These are phyloP conservation scores for Hypericum perforatum DNA, from an alignment of 345 rosid species.

Conservation along the genomic window DNA sequence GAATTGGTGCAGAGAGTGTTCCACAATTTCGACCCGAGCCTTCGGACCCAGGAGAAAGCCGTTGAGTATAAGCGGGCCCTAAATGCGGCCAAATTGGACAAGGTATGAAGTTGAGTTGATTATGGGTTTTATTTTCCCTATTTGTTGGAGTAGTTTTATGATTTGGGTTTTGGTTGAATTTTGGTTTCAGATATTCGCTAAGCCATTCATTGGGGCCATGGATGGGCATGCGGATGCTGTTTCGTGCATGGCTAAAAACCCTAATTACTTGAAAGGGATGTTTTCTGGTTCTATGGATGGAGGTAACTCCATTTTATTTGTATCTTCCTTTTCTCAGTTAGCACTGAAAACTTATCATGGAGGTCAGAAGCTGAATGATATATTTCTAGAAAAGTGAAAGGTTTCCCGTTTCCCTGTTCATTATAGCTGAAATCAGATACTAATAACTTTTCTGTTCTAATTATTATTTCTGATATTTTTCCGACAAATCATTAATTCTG, in stretches of 20 bases:
- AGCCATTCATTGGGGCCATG: conserved; percentile 93
- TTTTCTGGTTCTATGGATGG: conserved; percentile 98
- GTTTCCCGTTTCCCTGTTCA: too few species aligned
- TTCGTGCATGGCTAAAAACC: conserved; percentile 94
- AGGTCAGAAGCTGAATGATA: too few species aligned
- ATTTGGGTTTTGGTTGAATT: background rate
- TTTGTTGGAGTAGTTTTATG: background rate
- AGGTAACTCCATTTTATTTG: conserved; percentile 30
- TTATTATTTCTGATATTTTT: background rate
- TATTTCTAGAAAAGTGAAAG: background rate
- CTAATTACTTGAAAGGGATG: conserved; percentile 67
- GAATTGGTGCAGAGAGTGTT: conserved; percentile 54
- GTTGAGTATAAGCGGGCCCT: conserved; percentile 80
- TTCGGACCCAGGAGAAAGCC: conserved; percentile 79
- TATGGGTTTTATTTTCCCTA: background rate
- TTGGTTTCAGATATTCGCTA: conserved; percentile 62
- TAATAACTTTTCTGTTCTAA: background rate
- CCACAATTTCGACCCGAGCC: conserved; percentile 71
- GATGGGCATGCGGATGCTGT: conserved; percentile 82
- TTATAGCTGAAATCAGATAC: too few species aligned
- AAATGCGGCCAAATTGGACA: conserved; percentile 86
- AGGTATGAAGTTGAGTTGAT: conserved; percentile 29
- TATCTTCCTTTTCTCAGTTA: background rate
- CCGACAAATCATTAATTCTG: too few species aligned
- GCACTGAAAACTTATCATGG: background rate